Percentiles rank a stretch among this genome's conserved stretches.
Evolutionary conservation across 2,329 filamentous ascomycete genomes (phyloP).

Genomic region (Tetracladium maxilliforme): DNA sequence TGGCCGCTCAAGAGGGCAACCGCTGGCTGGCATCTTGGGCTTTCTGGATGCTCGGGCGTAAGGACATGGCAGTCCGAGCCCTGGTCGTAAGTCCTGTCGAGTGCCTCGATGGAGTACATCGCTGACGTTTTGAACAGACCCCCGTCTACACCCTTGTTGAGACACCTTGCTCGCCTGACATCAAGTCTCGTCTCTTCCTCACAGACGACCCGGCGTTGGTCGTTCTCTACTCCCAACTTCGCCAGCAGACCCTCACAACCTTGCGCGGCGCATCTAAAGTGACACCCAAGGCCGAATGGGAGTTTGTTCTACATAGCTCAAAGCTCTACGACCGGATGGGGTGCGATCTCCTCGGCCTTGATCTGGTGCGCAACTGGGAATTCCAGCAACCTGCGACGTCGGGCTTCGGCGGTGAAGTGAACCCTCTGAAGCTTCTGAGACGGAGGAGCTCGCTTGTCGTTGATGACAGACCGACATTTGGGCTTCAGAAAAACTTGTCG

Average conservation of each 20-base stretch:
- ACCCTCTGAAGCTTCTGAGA: slow-evolving; percentile 53
- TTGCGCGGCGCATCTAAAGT: slow-evolving; percentile 75
- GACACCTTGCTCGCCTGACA: slow-evolving; percentile 50
- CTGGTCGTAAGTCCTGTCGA: slow-evolving; percentile 47
- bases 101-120: neutral
- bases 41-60: slow-evolving; percentile 76
- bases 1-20: slow-evolving; percentile 71
- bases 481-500: slow-evolving; percentile 21
- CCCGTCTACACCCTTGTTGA: slow-evolving; percentile 64
- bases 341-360: slow-evolving; percentile 77
- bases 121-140: slow-evolving; percentile 33
- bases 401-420: slow-evolving; percentile 31
- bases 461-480: slow-evolving; percentile 52
- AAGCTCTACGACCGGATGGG: slow-evolving; percentile 82
- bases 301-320: slow-evolving; percentile 78
- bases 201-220: slow-evolving; percentile 85
- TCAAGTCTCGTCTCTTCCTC: slow-evolving; percentile 66
- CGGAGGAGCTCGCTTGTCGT: slow-evolving; percentile 68
- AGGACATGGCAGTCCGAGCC: slow-evolving; percentile 71
- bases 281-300: slow-evolving; percentile 67
- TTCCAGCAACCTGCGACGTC: slow-evolving; percentile 41
- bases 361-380: slow-evolving; percentile 73
- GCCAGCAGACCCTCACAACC: slow-evolving; percentile 69
- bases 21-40: slow-evolving; percentile 93
- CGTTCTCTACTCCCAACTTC: slow-evolving; percentile 73